A percentile compares a stretch with the other conserved stretches of the same genome.
phyloP scores from a whole-genome alignment of 805 yeast genomes.

The Kockiozyma suomiensis region DNA sequence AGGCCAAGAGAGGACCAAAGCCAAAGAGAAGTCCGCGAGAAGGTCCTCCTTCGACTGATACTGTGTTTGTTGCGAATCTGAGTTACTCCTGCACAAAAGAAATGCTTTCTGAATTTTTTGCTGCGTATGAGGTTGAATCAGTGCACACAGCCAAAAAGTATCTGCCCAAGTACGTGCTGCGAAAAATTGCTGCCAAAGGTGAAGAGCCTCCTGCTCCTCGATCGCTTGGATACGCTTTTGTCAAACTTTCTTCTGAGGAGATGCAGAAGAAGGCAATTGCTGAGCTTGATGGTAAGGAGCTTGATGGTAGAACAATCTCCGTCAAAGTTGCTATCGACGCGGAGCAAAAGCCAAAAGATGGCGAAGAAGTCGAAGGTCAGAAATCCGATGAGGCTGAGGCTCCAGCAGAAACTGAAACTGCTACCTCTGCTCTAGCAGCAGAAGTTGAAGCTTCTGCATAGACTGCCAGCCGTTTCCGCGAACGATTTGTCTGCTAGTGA shows the following conservation, averaged over 20 bases:
- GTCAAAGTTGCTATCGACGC: conserved; percentile 77
- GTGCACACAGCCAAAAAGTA: conserved; percentile 60
- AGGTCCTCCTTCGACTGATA: conserved; percentile 58
- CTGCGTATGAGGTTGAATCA: conserved; percentile 55
- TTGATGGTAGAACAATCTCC: conserved; percentile 65
- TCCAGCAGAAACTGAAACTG: conserved; percentile 8
- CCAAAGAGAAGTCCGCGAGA: conserved; percentile 44
- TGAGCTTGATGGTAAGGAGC: conserved; percentile 60
- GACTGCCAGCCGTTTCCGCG: not conserved
- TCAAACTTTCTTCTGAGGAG: conserved; percentile 60
- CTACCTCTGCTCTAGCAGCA: not conserved
- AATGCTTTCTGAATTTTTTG: conserved; percentile 39
- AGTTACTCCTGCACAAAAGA: conserved; percentile 46
- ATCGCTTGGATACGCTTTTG: conserved; percentile 63
- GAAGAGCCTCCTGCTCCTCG: conserved; percentile 49
- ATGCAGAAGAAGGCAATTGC: conserved; percentile 72
- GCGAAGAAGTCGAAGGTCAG: not conserved
- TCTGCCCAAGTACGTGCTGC: conserved; percentile 50
- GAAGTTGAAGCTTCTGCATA: conserved; percentile 3
- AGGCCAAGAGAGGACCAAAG: conserved; percentile 12
- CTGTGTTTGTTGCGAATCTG: conserved; percentile 64
- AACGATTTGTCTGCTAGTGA: not conserved
- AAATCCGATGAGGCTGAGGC: conserved; percentile 5
- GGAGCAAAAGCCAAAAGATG: conserved; percentile 34
- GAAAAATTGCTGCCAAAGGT: conserved; percentile 51